A percentile compares a stretch with the other conserved stretches of the same genome.
Evolutionary conservation across 495 filamentous ascomycete species (phyloP).

Genomic region (Filosporella fistucella): DNA sequence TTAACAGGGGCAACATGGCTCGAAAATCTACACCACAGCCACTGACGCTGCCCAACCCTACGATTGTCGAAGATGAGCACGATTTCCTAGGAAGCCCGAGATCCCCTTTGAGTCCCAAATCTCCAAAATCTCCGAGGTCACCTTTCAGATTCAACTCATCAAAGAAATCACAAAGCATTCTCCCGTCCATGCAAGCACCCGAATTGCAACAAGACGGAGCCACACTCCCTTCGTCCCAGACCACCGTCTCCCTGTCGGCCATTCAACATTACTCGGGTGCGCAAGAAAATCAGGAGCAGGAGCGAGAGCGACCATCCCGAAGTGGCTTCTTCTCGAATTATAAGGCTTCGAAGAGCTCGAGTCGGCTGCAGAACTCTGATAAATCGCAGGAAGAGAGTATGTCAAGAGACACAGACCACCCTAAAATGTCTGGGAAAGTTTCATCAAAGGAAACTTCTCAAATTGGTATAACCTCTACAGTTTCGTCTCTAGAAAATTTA

Average conservation of each 20-base stretch:
- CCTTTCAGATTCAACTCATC: conserved; percentile 40
- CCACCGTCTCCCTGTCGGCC: conserved; percentile 13
- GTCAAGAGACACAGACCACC: conserved; percentile 21
- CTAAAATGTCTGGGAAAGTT: conserved; percentile 16
- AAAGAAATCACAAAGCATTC: conserved; percentile 18
- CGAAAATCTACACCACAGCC: conserved; percentile 50
- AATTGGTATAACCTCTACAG: conserved; percentile 18
- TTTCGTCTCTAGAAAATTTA: conserved; percentile 6
- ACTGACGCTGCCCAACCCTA: conserved; percentile 38
- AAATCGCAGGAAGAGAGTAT: conserved; percentile 12
- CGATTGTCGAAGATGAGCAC: conserved; percentile 22
- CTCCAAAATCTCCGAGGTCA: conserved; percentile 48
- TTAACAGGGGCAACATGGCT: conserved; percentile 34
- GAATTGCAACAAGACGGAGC: conserved; percentile 1
- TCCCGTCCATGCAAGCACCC: conserved; percentile 10
- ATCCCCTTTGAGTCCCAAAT: conserved; percentile 30
- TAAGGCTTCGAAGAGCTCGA: conserved; percentile 24
- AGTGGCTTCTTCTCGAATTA: conserved; percentile 25
- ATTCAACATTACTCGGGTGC: conserved; percentile 3
- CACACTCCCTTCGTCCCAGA: conserved; percentile 10
- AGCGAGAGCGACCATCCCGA: conserved; percentile 11
- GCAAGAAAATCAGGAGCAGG: conserved; percentile 6
- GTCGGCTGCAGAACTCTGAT: conserved; percentile 17
- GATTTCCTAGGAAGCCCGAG: conserved; percentile 5
- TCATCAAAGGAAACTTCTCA: conserved; percentile 20